Conservation (phyloP, 768 basidiomycete genomes). For the Hydnomerulius pinastri region DNA sequence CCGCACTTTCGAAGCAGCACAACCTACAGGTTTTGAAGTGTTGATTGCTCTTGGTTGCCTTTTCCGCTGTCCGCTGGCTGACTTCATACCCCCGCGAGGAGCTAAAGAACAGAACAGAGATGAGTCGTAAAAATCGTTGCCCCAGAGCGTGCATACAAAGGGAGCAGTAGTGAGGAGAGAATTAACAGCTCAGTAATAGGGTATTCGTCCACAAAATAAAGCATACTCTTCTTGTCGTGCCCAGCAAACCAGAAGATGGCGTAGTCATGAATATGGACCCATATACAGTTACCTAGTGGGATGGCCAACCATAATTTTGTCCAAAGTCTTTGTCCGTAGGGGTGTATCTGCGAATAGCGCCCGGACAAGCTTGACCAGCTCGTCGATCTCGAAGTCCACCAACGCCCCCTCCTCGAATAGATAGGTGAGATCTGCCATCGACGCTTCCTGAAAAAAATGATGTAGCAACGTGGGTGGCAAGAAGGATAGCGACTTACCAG, state of each 20-base stretch:
- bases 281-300: constrained; percentile 32
- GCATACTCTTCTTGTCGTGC: constrained; percentile 1
- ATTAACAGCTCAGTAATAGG: background rate
- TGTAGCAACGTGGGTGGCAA: background rate
- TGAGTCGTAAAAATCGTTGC: background rate
- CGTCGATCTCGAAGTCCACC: constrained; percentile 85
- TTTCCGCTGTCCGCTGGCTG: background rate
- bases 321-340: constrained; percentile 78
- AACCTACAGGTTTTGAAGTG: no score
- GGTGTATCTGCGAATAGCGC: constrained; percentile 89
- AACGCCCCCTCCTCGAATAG: constrained; percentile 89
- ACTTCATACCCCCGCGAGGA: background rate
- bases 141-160: background rate
- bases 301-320: constrained; percentile 68
- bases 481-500: constrained; percentile 54
- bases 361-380: constrained; percentile 76
- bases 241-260: background rate
- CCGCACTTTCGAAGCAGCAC: no score
- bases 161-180: background rate
- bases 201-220: background rate
- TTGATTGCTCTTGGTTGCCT: no score
- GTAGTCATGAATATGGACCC: background rate
- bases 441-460: constrained; percentile 67
- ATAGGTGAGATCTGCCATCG: constrained; percentile 88
- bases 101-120: background rate